A percentile compares a stretch with the other conserved stretches of the same genome.
Evolutionary conservation across 441 rosid genomes (phyloP).

Genomic region (Rhodomyrtus psidioides): DNA sequence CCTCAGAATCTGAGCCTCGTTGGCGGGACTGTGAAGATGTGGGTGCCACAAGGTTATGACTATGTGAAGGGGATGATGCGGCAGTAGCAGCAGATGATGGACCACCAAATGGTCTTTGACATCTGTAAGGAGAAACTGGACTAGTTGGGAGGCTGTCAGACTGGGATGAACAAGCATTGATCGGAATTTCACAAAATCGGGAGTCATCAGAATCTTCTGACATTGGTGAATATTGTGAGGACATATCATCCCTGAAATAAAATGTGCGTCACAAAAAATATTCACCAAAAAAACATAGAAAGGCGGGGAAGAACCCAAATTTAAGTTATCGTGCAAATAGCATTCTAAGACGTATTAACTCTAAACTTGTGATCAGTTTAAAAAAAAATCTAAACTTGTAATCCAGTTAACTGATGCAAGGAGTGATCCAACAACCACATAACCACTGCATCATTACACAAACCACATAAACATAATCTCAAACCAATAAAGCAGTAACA

Average conservation of each 20-base stretch:
- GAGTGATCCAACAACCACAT: neutral
- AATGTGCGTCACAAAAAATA: neutral
- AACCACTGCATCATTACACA: neutral
- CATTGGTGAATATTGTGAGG: constrained; percentile 93
- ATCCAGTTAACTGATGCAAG: neutral
- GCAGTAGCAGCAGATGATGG: constrained; percentile 29
- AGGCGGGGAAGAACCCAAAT: neutral
- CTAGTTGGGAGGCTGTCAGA: constrained; percentile 67
- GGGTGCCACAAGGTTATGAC: constrained; percentile 14
- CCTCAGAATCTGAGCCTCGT: constrained; percentile 82
- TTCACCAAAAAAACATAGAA: neutral
- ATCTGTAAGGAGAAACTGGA: constrained; percentile 80
- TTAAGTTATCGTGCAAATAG: neutral
- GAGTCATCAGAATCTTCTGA: constrained; percentile 83
- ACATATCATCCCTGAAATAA: constrained; percentile 65
- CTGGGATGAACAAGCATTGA: constrained; percentile 45
- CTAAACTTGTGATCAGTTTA: neutral
- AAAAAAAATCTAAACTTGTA: neutral
- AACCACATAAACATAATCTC: neutral
- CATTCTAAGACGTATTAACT: neutral
- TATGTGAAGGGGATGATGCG: constrained; percentile 25
- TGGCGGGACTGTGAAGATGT: constrained; percentile 50
- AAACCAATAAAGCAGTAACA: neutral
- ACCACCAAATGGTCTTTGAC: constrained; percentile 43
- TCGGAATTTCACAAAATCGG: constrained; percentile 49